phyloP scores from a whole-genome alignment of 192 early-diverging fungal genomes.

The Pilobolus umbonatus region DNA sequence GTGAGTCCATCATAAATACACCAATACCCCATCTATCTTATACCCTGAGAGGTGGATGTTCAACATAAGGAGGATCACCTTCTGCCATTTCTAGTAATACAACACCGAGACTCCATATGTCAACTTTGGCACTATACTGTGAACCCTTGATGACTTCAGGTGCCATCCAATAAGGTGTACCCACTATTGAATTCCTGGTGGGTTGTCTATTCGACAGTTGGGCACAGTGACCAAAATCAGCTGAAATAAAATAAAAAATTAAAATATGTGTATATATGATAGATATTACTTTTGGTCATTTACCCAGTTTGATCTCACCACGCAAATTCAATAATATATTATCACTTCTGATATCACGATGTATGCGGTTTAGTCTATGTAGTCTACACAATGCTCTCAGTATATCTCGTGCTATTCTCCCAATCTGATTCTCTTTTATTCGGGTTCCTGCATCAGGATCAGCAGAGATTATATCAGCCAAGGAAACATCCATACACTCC shows the following conservation, averaged over 20 bases:
- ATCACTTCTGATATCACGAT: conserved; percentile 90
- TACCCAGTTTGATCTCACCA: conserved; percentile 81
- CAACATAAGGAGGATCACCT: conserved; percentile 92
- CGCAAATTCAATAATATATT: conserved; percentile 83
- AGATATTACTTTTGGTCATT: background rate
- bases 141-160: conserved; percentile 91
- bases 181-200: conserved; percentile 83
- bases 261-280: background rate
- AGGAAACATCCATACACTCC: conserved; percentile 97
- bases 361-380: conserved; percentile 79
- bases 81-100: conserved; percentile 95
- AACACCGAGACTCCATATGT: conserved; percentile 93
- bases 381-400: conserved; percentile 72
- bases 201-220: conserved; percentile 77
- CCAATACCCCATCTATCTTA: background rate
- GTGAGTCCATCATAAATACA: background rate
- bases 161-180: conserved; percentile 98
- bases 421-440: conserved; percentile 90
- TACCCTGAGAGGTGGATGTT: conserved; percentile 69
- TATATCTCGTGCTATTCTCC: conserved; percentile 81
- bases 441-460: conserved; percentile 42
- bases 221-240: conserved; percentile 96
- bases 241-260: conserved; percentile 36
- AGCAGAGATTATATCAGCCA: conserved; percentile 97
- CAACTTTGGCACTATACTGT: conserved; percentile 88